Percentiles rank a stretch among this genome's conserved stretches.
Evolutionary conservation across 2,329 filamentous ascomycete species (phyloP).

Genomic region (Fusarium sp.): DNA sequence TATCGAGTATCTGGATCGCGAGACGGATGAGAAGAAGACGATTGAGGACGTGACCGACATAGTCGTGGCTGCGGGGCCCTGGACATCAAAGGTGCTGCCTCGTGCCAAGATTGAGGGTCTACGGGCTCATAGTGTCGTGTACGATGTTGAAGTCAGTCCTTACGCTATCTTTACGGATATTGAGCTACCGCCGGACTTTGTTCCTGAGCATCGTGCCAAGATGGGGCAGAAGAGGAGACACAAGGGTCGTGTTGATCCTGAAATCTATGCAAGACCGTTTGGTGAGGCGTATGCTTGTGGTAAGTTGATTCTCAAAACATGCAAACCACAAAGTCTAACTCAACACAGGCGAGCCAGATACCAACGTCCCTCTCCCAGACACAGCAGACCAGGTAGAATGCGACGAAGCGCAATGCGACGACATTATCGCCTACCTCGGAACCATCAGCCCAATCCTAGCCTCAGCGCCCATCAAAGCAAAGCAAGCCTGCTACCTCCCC

Average conservation of each 20-base stretch:
- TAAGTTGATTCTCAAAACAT: slow-evolving; percentile 41
- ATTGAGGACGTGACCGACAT: slow-evolving; percentile 61
- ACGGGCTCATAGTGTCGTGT: slow-evolving; percentile 71
- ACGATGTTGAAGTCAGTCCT: slow-evolving; percentile 69
- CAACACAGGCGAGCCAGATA: slow-evolving; percentile 74
- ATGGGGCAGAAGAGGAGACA: slow-evolving; percentile 61
- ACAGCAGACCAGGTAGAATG: slow-evolving; percentile 77
- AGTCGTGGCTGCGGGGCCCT: slow-evolving; percentile 66
- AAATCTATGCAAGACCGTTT: slow-evolving; percentile 91
- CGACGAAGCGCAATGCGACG: slow-evolving; percentile 80
- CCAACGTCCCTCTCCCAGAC: slow-evolving; percentile 73
- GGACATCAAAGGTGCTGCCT: slow-evolving; percentile 68
- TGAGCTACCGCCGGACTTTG: slow-evolving; percentile 70
- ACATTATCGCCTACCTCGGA: slow-evolving; percentile 80
- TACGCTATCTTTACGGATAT: slow-evolving; percentile 90
- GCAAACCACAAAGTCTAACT: not conserved
- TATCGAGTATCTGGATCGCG: slow-evolving; percentile 66
- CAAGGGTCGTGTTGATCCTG: slow-evolving; percentile 75
- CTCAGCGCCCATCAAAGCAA: slow-evolving; percentile 71
- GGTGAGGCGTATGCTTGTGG: slow-evolving; percentile 94
- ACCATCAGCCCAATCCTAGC: slow-evolving; percentile 71
- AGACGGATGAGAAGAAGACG: slow-evolving; percentile 46
- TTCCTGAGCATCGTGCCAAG: slow-evolving; percentile 58
- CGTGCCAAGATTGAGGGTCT: slow-evolving; percentile 64
- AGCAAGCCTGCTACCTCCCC: slow-evolving; percentile 94